Evolutionary conservation across 768 basidiomycete genomes (phyloP).

Genomic region (Coprinopsis marcescibilis): DNA sequence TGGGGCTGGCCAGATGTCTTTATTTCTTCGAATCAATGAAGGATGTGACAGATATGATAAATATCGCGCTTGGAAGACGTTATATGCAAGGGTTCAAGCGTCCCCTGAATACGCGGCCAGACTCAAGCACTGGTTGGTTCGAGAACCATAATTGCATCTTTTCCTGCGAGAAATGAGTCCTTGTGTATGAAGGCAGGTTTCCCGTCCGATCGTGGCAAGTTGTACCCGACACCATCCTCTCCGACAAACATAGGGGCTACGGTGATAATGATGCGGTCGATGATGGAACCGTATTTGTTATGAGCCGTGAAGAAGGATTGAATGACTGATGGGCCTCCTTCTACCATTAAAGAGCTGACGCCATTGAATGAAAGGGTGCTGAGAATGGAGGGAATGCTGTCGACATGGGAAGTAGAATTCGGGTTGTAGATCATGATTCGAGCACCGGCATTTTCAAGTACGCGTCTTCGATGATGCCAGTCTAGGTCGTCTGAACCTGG

Average conservation of each 20-base stretch:
- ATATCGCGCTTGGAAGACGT: too few relatives aligned
- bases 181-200: neutral
- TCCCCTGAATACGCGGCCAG: too few relatives aligned
- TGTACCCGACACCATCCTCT: slow-evolving; percentile 56
- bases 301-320: slow-evolving; percentile 50
- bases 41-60: too few relatives aligned
- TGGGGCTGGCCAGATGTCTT: too few relatives aligned
- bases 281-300: slow-evolving; percentile 23
- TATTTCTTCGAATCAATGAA: too few relatives aligned
- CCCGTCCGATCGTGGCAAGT: neutral
- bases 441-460: slow-evolving; percentile 63
- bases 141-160: slow-evolving; percentile 11
- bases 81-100: too few relatives aligned
- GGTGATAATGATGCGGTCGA: slow-evolving; percentile 80
- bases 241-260: slow-evolving; percentile 86
- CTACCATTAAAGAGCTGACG: slow-evolving; percentile 83
- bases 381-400: slow-evolving; percentile 27
- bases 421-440: slow-evolving; percentile 44
- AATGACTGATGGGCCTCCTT: slow-evolving; percentile 87
- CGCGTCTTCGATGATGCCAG: slow-evolving; percentile 30
- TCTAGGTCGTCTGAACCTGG: slow-evolving; percentile 11
- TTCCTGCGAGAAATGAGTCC: slow-evolving; percentile 3
- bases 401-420: slow-evolving; percentile 13
- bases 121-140: neutral
- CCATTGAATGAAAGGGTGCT: slow-evolving; percentile 54